Evolutionary conservation across 192 early-diverging fungal species (phyloP).

Genomic region (Fimicolochytrium jonesii): DNA sequence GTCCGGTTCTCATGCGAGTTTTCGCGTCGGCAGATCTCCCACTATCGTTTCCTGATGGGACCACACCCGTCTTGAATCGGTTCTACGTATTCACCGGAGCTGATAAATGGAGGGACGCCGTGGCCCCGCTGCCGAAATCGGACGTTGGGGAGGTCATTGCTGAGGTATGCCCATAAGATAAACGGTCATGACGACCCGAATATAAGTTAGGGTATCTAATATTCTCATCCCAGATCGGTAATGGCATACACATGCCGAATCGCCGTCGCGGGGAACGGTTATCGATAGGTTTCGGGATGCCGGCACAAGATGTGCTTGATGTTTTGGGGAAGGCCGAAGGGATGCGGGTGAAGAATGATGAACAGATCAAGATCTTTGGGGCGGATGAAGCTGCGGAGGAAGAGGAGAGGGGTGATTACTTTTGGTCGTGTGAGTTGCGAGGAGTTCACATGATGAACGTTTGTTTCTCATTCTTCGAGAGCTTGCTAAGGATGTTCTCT

Average conservation of each 20-base stretch:
- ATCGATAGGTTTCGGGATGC: conserved; percentile 37
- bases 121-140: conserved; percentile 20
- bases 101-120: conserved; percentile 45
- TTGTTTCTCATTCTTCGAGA: background rate
- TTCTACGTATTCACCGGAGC: conserved; percentile 57
- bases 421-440: conserved; percentile 60
- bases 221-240: no score
- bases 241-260: conserved; percentile 3
- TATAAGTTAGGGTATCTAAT: no score
- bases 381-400: conserved; percentile 14
- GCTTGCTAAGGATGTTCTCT: background rate
- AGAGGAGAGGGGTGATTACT: conserved; percentile 48
- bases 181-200: no score
- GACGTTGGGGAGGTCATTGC: background rate
- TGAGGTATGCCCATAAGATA: background rate
- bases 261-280: background rate
- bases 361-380: conserved; percentile 69
- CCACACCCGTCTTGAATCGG: conserved; percentile 61
- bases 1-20: background rate
- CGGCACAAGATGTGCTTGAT: conserved; percentile 66
- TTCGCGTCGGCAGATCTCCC: conserved; percentile 48
- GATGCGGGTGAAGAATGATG: conserved; percentile 64
- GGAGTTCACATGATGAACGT: no score
- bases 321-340: conserved; percentile 63
- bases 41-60: conserved; percentile 69